Evolutionary conservation across 2,329 filamentous ascomycete species (phyloP).

Genomic region (Fusarium poae): DNA sequence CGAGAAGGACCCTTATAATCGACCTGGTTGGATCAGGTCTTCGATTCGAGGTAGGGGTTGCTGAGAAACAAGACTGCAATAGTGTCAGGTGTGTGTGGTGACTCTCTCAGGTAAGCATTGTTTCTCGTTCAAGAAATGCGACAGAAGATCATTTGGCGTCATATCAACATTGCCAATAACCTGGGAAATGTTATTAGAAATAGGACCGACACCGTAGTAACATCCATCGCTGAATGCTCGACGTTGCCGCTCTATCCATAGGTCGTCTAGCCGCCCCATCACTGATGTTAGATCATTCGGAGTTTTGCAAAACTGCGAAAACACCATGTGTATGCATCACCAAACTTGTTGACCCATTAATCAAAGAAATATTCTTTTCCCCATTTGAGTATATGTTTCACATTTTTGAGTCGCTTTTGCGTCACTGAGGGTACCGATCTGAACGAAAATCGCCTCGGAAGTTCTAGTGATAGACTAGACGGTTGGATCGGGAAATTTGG

Average conservation of each 20-base stretch:
- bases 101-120: constrained; percentile 2
- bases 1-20: neutral
- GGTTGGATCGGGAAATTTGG: constrained; percentile 13
- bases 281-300: neutral
- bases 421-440: constrained; percentile 26
- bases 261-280: neutral
- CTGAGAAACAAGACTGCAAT: neutral
- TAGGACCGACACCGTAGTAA: neutral
- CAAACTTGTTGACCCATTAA: neutral
- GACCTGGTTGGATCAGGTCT: neutral
- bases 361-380: neutral
- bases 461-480: neutral
- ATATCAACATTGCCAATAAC: neutral
- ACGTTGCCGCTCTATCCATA: neutral
- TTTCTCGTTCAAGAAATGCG: neutral
- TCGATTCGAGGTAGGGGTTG: neutral
- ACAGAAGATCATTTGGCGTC: constrained; percentile 1
- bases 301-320: constrained; percentile 1
- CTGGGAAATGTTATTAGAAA: neutral
- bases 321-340: constrained; percentile 7
- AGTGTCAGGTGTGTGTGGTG: neutral
- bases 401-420: neutral
- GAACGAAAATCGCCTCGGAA: constrained; percentile 1
- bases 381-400: neutral
- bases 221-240: neutral